Percentiles rank a stretch among this genome's conserved stretches.
Evolutionary conservation across 2,329 filamentous ascomycete genomes (phyloP).

Genomic region (Paraconiothyrium sp.): DNA sequence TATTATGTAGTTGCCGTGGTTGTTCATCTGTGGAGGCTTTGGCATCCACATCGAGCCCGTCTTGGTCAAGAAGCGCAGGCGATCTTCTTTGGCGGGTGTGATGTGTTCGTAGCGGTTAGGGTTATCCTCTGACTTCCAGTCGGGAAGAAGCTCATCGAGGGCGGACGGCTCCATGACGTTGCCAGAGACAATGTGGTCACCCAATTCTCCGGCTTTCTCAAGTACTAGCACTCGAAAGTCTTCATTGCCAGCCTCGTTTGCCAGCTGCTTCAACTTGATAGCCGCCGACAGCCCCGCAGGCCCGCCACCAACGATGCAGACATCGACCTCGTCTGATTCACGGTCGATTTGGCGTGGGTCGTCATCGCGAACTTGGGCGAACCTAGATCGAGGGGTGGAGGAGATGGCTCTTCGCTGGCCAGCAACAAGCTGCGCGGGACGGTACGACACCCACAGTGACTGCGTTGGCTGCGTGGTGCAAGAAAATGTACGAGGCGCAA

Average conservation of each 20-base stretch:
- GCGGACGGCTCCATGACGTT: constrained; percentile 92
- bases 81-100: constrained; percentile 83
- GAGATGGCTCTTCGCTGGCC: constrained; percentile 50
- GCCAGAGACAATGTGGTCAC: constrained; percentile 93
- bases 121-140: constrained; percentile 92
- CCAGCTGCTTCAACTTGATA: constrained; percentile 93
- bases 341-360: constrained; percentile 72
- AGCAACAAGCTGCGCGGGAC: constrained; percentile 48
- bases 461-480: constrained; percentile 28
- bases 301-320: constrained; percentile 96
- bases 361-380: constrained; percentile 52
- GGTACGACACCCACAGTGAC: constrained; percentile 31
- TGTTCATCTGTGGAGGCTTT: constrained; percentile 95
- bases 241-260: constrained; percentile 93
- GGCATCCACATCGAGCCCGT: constrained; percentile 80
- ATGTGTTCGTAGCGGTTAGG: constrained; percentile 86
- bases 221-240: constrained; percentile 92
- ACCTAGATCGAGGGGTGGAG: constrained; percentile 40
- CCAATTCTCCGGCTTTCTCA: constrained; percentile 94
- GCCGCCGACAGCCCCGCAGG: constrained; percentile 92
- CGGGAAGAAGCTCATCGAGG: constrained; percentile 87
- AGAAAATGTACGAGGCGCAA: constrained; percentile 31
- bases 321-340: constrained; percentile 92
- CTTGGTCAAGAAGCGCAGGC: constrained; percentile 94
- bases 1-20: constrained; percentile 97